A percentile compares a stretch with the other conserved stretches of the same genome.
These are phyloP conservation scores for Solanum hybrid DNA, from an alignment of 305 asterid genomes.

Conservation along the genomic window DNA sequence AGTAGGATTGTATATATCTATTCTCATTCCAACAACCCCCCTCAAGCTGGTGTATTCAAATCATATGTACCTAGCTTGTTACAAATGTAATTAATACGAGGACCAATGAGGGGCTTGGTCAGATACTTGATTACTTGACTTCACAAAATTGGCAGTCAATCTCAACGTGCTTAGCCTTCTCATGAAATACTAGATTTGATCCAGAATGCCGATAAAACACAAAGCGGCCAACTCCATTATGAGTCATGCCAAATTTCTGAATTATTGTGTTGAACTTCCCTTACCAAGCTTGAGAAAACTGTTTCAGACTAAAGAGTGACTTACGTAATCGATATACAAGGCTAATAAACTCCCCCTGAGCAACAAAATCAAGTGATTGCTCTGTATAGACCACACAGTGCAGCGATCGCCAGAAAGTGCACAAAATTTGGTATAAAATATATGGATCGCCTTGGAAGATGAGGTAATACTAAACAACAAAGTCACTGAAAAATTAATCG, in stretches of 20 bases:
- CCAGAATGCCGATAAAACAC: neutral
- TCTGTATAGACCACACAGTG: neutral
- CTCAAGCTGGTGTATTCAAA: neutral
- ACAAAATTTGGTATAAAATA: neutral
- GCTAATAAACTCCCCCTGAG: neutral
- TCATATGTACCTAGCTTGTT: neutral
- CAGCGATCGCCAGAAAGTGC: neutral
- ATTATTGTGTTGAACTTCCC: neutral
- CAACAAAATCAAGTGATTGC: neutral
- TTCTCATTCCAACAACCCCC: neutral
- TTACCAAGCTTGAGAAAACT: neutral
- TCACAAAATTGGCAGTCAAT: neutral
- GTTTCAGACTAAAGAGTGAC: neutral
- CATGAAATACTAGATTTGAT: neutral
- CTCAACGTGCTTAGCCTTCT: neutral
- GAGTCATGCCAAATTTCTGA: neutral
- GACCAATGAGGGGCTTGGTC: too few species aligned
- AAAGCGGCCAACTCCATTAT: neutral
- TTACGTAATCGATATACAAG: neutral
- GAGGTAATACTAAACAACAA: neutral
- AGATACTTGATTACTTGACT: neutral
- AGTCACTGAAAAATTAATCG: neutral
- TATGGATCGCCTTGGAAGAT: neutral
- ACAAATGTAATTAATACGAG: neutral
- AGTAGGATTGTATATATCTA: neutral